Evolutionary conservation across 164 flowering plant genomes (phyloP).

Genomic region (Cinnamomum chago): DNA sequence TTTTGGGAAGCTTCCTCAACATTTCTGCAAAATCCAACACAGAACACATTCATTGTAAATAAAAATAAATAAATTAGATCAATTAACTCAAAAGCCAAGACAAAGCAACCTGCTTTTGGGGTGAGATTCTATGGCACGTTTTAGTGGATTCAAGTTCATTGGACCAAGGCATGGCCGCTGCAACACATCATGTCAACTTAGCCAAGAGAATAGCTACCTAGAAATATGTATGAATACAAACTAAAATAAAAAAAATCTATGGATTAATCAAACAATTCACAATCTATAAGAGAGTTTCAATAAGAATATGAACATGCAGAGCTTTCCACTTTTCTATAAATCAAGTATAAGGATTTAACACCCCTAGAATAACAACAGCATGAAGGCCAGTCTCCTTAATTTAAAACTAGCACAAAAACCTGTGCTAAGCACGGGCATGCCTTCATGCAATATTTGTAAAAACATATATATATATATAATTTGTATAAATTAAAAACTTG

Average conservation of each 20-base stretch:
- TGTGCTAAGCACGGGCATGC: too few species aligned
- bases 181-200: constrained; percentile 8
- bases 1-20: constrained; percentile 17
- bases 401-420: too few species aligned
- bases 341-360: not conserved
- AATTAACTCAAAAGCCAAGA: not conserved
- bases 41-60: constrained; percentile 2
- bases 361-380: not conserved
- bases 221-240: too few species aligned
- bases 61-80: not conserved
- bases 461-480: too few species aligned
- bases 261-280: not conserved
- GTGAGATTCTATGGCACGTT: constrained; percentile 43
- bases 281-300: not conserved
- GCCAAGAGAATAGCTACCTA: not conserved
- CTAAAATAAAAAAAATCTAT: not conserved
- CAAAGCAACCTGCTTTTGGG: constrained; percentile 46
- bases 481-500: too few species aligned
- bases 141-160: constrained; percentile 32
- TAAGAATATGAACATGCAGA: not conserved
- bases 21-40: constrained; percentile 33
- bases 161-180: constrained; percentile 42
- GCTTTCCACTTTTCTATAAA: not conserved
- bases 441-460: too few species aligned
- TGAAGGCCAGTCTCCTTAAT: not conserved